A percentile compares a stretch with the other conserved stretches of the same genome.
Evolutionary conservation across 2,329 filamentous ascomycete genomes (phyloP).

Genomic region (Amauroascus niger): DNA sequence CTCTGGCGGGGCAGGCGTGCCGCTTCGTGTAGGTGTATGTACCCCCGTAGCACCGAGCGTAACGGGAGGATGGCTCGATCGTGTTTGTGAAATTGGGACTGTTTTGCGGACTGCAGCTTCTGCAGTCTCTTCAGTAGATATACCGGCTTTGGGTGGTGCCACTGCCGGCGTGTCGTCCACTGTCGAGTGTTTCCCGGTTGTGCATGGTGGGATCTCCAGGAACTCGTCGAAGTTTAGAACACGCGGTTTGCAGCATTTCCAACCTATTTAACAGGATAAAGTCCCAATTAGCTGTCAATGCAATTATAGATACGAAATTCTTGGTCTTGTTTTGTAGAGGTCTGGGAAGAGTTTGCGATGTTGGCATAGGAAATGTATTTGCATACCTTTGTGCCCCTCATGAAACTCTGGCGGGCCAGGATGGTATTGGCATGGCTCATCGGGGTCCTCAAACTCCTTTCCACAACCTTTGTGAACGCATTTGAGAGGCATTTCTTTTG

Average conservation of each 20-base stretch:
- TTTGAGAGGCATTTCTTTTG: conserved; percentile 48
- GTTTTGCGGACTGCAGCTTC: conserved; percentile 20
- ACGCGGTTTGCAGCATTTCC: conserved; percentile 97
- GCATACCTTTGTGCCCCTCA: conserved; percentile 91
- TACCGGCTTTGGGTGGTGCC: conserved; percentile 32
- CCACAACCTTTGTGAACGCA: conserved; percentile 96
- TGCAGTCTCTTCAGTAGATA: neutral
- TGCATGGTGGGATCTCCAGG: conserved; percentile 83
- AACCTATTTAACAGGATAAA: too few species aligned
- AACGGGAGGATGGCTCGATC: conserved; percentile 22
- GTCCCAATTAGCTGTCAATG: too few species aligned
- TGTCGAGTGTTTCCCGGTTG: conserved; percentile 81
- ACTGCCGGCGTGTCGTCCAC: conserved; percentile 60
- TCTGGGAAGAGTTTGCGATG: too few species aligned
- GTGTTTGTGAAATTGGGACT: conserved; percentile 16
- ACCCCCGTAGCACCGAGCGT: conserved; percentile 26
- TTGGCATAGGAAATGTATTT: neutral
- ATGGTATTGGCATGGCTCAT: conserved; percentile 84
- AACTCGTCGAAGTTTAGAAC: conserved; percentile 98
- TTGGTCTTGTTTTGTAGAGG: too few species aligned
- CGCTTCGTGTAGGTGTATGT: conserved; percentile 28
- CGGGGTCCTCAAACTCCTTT: conserved; percentile 70
- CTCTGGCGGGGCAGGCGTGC: conserved; percentile 53
- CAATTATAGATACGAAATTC: too few species aligned
- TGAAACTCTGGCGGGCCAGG: conserved; percentile 91